Base-by-base conservation (phyloP, 75 land plant species). In the Azolla pinnata region DNA sequence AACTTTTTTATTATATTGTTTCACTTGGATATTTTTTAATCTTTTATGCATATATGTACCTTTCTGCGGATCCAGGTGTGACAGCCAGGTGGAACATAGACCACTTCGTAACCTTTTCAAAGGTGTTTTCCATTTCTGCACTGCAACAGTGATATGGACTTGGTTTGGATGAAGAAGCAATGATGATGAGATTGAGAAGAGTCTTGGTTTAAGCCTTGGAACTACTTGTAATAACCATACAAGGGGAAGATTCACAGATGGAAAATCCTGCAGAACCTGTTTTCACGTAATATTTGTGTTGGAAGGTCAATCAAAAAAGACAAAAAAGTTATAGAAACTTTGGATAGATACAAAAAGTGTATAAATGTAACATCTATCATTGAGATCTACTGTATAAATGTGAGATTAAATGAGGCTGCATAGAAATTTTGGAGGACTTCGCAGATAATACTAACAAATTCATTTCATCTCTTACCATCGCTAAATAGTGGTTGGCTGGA, bases 171-270 rank as follows among this genome's bases (percentile, higher is more conserved):
- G 90, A 54, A 81, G 84, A 48, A 54, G 35, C 31, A 31, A 79
- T 25, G 97, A 92, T 32, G 97, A 92, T 19, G 97, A 75, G 21
- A 92, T 88, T 17, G 97, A 92, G 62, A 85, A 92, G 30, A 75
- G 80, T 46, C 97, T 75, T 29, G 81, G 79, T 53, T 73, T 76
- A 28, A 92, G 57, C 29, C 86, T 81, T 62, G 97, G 97, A 32
- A 88, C 95, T 19, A 89, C 67, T 66, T 92, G 96, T 48, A 92
- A 73, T 46, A 92, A 62, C 97, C 97, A 92, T 56, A 88, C 97
- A 55, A 92, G 79, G 44, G 97, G 95, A 54, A 88, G 72, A 57
- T 83, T 73, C 59, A 84, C 84, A 50, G 97, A 87, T 9, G 88
- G 86, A 49, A 91, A 91, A 62, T 91, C 97, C 60, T 87, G 84